Conservation (phyloP, 306 rosid species). For the Pachyrhizus erosus region DNA sequence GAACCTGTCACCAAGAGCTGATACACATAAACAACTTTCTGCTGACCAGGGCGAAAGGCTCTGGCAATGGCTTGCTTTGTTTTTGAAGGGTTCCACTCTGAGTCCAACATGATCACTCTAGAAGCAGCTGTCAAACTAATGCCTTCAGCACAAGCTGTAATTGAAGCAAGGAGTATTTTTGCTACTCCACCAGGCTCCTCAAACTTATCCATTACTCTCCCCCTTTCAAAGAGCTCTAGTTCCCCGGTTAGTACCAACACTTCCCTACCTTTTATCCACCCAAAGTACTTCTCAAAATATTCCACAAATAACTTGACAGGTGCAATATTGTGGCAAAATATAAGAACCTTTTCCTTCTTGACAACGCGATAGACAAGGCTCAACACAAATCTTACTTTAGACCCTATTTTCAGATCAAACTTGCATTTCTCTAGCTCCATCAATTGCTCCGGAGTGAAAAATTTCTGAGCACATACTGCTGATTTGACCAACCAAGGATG, state of each 20-base stretch:
- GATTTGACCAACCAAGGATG: constrained; percentile 94
- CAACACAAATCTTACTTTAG: constrained; percentile 85
- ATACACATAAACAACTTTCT: constrained; percentile 85
- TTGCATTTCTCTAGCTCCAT: constrained; percentile 68
- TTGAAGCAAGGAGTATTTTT: constrained; percentile 90
- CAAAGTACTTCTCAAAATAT: constrained; percentile 75
- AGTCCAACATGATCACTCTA: constrained; percentile 85
- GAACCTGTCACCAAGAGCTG: constrained; percentile 85
- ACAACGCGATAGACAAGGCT: constrained; percentile 78
- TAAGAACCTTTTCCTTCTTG: constrained; percentile 75
- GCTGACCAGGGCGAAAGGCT: constrained; percentile 95
- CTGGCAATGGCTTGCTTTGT: constrained; percentile 96
- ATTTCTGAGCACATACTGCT: constrained; percentile 72
- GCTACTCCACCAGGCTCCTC: constrained; percentile 80
- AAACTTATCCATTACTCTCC: constrained; percentile 85
- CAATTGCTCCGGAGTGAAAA: constrained; percentile 55
- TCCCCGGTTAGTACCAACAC: constrained; percentile 85
- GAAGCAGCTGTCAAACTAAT: constrained; percentile 97
- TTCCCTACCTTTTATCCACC: constrained; percentile 78
- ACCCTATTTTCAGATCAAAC: constrained; percentile 75
- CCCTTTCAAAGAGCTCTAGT: constrained; percentile 87
- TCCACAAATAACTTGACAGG: constrained; percentile 76
- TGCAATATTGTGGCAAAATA: constrained; percentile 96
- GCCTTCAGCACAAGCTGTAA: constrained; percentile 97
- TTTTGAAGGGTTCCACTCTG: constrained; percentile 97